phyloP scores from a whole-genome alignment of 331 rosid species.

The Acacia concinna region DNA sequence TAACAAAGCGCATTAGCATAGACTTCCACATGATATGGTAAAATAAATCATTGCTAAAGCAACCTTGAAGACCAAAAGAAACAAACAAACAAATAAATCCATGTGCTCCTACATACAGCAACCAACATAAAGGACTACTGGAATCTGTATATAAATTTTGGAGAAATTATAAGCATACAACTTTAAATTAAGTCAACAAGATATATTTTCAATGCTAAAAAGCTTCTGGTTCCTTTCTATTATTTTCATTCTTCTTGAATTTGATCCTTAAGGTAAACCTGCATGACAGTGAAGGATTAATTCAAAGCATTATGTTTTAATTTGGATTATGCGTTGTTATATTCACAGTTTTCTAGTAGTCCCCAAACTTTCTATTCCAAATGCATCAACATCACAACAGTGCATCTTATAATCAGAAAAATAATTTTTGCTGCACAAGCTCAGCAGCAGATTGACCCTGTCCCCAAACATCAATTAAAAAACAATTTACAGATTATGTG shows the following conservation, averaged over 20 bases:
- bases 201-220: background rate
- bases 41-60: background rate
- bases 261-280: background rate
- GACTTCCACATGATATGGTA: background rate
- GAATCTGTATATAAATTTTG: background rate
- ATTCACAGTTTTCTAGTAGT: background rate
- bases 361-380: background rate
- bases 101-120: background rate
- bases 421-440: background rate
- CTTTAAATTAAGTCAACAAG: background rate
- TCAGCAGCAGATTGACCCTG: background rate
- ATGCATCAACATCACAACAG: background rate
- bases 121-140: background rate
- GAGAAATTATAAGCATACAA: background rate
- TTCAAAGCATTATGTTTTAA: background rate
- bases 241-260: background rate
- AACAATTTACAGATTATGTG: background rate
- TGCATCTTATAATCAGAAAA: background rate
- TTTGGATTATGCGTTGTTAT: background rate
- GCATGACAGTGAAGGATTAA: background rate
- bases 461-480: background rate
- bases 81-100: background rate
- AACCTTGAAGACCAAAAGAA: background rate
- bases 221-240: background rate
- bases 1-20: background rate